Evolutionary conservation across 192 early-diverging fungal genomes (phyloP).

Genomic region (Chytriomyces confervae): DNA sequence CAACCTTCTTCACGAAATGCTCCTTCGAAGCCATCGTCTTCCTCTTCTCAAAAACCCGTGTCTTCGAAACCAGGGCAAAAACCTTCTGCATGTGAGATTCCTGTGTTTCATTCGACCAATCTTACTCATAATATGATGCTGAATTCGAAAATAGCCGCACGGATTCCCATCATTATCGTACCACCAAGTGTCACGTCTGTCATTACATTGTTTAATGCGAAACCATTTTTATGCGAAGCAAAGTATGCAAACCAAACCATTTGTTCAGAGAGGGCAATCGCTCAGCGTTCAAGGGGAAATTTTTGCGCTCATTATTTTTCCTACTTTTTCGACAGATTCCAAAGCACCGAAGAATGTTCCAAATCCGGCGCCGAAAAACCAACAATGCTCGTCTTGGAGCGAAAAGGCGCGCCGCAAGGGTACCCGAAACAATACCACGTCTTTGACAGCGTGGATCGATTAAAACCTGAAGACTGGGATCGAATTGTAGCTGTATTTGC

Average conservation of each 20-base stretch:
- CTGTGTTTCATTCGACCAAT: background rate
- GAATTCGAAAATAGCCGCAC: slow-evolving; percentile 14
- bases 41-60: background rate
- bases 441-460: slow-evolving; percentile 74
- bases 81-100: slow-evolving; percentile 14
- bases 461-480: slow-evolving; percentile 79
- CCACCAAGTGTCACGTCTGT: slow-evolving; percentile 83
- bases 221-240: slow-evolving; percentile 79
- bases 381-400: slow-evolving; percentile 65
- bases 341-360: slow-evolving; percentile 58
- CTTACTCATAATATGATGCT: background rate
- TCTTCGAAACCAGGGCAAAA: slow-evolving; percentile 2
- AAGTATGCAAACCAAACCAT: slow-evolving; percentile 49
- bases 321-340: slow-evolving; percentile 25
- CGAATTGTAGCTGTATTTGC: slow-evolving; percentile 89
- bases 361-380: slow-evolving; percentile 71
- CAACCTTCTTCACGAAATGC: slow-evolving; percentile 12
- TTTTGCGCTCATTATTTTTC: too few relatives aligned
- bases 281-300: too few relatives aligned
- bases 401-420: slow-evolving; percentile 54
- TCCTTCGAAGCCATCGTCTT: background rate
- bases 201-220: slow-evolving; percentile 88
- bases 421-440: slow-evolving; percentile 75
- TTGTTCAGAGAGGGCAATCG: too few relatives aligned
- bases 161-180: slow-evolving; percentile 90